phyloP scores from a whole-genome alignment of 441 rosid species.

The Daphne laureola region DNA sequence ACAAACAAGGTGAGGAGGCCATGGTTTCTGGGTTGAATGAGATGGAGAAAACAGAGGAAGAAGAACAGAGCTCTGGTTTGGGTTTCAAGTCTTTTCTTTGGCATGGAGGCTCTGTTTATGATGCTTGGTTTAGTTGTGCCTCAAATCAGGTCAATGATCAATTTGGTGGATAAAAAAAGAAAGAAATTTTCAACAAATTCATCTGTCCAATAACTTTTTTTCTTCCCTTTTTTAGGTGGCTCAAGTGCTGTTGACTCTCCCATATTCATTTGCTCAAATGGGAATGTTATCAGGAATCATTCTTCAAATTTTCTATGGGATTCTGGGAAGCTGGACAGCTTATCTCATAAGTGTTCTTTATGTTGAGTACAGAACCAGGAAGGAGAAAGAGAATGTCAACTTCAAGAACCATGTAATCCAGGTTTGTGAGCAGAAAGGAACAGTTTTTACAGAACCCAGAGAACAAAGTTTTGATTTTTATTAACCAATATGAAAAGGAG shows the following conservation, averaged over 20 bases:
- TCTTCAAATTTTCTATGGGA: slow-evolving; percentile 49
- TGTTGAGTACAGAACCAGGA: slow-evolving; percentile 44
- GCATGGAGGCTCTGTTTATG: slow-evolving; percentile 58
- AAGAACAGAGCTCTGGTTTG: slow-evolving; percentile 21
- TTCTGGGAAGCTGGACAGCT: slow-evolving; percentile 64
- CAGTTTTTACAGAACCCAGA: not conserved
- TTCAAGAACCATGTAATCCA: slow-evolving; percentile 67
- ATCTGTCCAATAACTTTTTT: not conserved
- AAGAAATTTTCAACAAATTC: slow-evolving; percentile 5
- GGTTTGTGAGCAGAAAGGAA: slow-evolving; percentile 16
- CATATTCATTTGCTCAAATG: slow-evolving; percentile 64
- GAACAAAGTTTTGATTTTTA: not conserved
- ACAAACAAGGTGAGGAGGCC: slow-evolving; percentile 54
- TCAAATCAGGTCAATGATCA: slow-evolving; percentile 39
- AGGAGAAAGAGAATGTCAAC: slow-evolving; percentile 45
- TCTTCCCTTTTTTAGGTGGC: slow-evolving; percentile 35
- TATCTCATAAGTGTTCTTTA: slow-evolving; percentile 61
- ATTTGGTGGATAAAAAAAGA: not conserved
- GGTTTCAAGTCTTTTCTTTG: slow-evolving; percentile 39
- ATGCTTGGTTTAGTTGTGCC: slow-evolving; percentile 63
- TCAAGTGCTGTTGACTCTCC: slow-evolving; percentile 51
- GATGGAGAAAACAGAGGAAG: slow-evolving; percentile 21
- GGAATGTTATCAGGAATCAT: slow-evolving; percentile 62
- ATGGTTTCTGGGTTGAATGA: slow-evolving; percentile 44
- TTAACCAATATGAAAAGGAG: not conserved